These are phyloP conservation scores for Aspergillus luchuensis DNA, from an alignment of 2,329 filamentous ascomycete genomes.

Conservation along the genomic window DNA sequence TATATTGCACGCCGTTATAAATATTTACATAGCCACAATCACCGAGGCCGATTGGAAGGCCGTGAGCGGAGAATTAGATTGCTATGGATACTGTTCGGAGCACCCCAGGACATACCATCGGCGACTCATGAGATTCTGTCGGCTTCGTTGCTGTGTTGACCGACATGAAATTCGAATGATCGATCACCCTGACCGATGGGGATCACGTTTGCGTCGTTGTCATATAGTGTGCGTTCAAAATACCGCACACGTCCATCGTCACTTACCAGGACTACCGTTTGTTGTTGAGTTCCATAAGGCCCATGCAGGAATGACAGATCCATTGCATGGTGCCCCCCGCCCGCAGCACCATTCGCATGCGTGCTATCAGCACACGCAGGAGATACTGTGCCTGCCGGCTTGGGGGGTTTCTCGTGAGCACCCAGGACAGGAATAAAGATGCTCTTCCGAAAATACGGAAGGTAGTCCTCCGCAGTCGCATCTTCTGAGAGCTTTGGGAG, in stretches of 20 bases:
- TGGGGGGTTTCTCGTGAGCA: slow-evolving; percentile 44
- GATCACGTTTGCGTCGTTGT: slow-evolving; percentile 53
- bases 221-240: slow-evolving; percentile 63
- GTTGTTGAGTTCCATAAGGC: slow-evolving; percentile 66
- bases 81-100: not conserved
- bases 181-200: slow-evolving; percentile 51
- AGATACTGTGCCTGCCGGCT: slow-evolving; percentile 40
- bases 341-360: slow-evolving; percentile 10
- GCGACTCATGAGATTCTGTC: not conserved
- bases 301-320: slow-evolving; percentile 46
- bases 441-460: slow-evolving; percentile 59
- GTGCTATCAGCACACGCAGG: slow-evolving; percentile 30
- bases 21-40: slow-evolving; percentile 7
- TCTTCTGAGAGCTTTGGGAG: slow-evolving; percentile 54
- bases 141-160: not conserved
- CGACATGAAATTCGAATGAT: slow-evolving; percentile 37
- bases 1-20: not conserved
- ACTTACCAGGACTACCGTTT: slow-evolving; percentile 62
- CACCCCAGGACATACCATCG: not conserved
- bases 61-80: not conserved
- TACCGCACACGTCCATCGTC: slow-evolving; percentile 60
- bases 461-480: slow-evolving; percentile 55
- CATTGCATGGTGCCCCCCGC: slow-evolving; percentile 26
- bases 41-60: not conserved
- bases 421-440: slow-evolving; percentile 63